Evolutionary conservation across 1,139 yeast species (phyloP), one percentile per base, ranked within the genome.

Genomic region (Kurtzmaniella quercitrusa): DNA sequence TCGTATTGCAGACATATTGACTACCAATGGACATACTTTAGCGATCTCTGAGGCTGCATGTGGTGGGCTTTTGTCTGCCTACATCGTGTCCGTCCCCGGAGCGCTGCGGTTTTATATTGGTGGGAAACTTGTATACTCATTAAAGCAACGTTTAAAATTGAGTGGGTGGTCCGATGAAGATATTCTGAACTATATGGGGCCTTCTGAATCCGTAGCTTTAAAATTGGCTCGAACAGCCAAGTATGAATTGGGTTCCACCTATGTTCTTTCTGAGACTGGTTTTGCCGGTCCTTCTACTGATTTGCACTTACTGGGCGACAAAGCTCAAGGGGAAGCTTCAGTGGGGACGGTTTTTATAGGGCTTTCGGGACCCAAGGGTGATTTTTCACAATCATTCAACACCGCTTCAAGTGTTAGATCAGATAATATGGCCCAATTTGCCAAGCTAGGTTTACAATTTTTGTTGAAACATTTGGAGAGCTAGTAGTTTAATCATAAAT

Each of bases 31-130:
- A 5, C 82, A 82, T 55, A 85, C 95, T 0, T 65, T 88, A 37
- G 86, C 94, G 1, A 82, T 86, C 2, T 81, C 91, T 3, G 96
- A 88, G 56, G 89, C 94, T 8, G 95, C 95, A 0, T 88, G 96
- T 61, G 96, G 96, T 8, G 96, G 96, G 0, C 71, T 88, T 22
- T 66, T 88, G 8, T 83, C 94, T 5, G 87, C 95, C 1, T 87
- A 85, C 54, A 60, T 88, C 33, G 88, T 88, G 7, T 76, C 93
- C 1, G 80, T 85, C 2, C 91, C 95, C 0, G 95, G 96, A 3
- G 96, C 96, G 0, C 84, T 93, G 11, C 68, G 75, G 46, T 88
- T 85, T 63, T 88, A 84, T 55, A 86, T 84, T 49, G 96, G 96
- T 16, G 91, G 95, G 0, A 82, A 91, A 23, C 64, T 88, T 43